These are phyloP conservation scores for Colletotrichum sp. DNA, from an alignment of 2,329 filamentous ascomycete genomes.

Conservation along the genomic window DNA sequence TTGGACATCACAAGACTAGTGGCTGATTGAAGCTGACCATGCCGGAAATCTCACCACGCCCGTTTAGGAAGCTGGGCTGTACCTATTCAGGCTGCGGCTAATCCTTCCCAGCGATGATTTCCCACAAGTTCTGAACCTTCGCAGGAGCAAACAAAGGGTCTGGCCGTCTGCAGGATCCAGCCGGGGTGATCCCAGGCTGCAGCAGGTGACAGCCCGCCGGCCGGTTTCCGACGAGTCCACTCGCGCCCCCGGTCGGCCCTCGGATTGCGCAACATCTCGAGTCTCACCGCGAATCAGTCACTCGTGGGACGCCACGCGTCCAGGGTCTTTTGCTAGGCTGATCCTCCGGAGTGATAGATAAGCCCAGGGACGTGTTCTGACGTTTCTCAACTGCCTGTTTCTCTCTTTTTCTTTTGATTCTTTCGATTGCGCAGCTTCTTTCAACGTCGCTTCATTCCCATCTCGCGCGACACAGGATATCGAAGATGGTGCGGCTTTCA, in stretches of 20 bases:
- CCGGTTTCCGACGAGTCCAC: background rate
- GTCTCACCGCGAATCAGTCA: slow-evolving; percentile 17
- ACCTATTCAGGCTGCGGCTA: background rate
- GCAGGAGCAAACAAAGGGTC: background rate
- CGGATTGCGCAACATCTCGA: slow-evolving; percentile 6
- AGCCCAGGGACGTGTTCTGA: background rate
- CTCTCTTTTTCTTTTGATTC: background rate
- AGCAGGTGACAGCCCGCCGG: background rate
- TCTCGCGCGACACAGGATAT: background rate
- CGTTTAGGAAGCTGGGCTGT: background rate
- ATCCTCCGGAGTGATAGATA: background rate
- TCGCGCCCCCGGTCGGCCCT: background rate
- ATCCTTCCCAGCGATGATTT: background rate
- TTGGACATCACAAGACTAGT: background rate
- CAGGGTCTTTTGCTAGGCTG: background rate
- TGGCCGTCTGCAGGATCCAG: background rate
- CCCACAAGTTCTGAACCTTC: background rate
- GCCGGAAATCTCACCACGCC: background rate
- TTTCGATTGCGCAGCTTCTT: background rate
- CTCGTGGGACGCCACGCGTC: background rate
- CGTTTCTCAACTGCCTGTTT: background rate
- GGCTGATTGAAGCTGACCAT: background rate
- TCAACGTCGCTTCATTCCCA: background rate
- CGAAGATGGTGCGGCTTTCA: background rate
- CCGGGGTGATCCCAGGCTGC: background rate